Base-by-base conservation (phyloP, 2,329 filamentous ascomycete genomes). In the Whalleya microplaca region DNA sequence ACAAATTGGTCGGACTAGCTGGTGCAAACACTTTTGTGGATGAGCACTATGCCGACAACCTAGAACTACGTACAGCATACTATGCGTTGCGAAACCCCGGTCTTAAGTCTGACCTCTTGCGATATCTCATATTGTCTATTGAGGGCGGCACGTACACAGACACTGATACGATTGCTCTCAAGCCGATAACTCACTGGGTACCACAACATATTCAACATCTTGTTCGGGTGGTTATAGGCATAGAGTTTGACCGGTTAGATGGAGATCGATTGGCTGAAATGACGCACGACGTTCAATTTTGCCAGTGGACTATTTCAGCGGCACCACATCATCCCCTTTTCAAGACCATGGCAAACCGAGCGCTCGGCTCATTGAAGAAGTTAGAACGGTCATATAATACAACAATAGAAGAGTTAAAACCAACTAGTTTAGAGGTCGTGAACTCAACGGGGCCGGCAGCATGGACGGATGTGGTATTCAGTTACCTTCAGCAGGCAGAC, bases 41-140 rank as follows among this genome's bases (percentile, higher is more conserved):
- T 16, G 41, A 27, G 40, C 55, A 67, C 53, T 70, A 66, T 37
- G 52, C 55, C 9, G 21, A 61, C 48, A 47, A 66, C 19, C 32
- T 56, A 3, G 42, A 51, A 2, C 57, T 72, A 3, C 19, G 60
- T 14, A 42, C 63, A 2, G 56, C 64, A 0, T 73, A 68, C 58
- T 37, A 55, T 6, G 48, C 55, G 9, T 52, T 71, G 23, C 56
- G 55, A 3, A 70, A 69, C 43, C 66, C 66, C 4, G 71, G 68
- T 19, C 64, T 71, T 51, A 70, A 68, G 47, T 72, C 71, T 9
- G 86, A 89, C 68, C 73, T 89, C 10, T 72, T 89, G 53, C 82
- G 86, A 8, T 89, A 88, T 67, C 77, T 89, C 53, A 76, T 88
- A 66, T 85, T 88, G 80, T 88, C 87, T 66, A 81, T 84, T 5